Conservation (phyloP, 495 filamentous ascomycete species). For the Melanomma pulvis-pyrius region DNA sequence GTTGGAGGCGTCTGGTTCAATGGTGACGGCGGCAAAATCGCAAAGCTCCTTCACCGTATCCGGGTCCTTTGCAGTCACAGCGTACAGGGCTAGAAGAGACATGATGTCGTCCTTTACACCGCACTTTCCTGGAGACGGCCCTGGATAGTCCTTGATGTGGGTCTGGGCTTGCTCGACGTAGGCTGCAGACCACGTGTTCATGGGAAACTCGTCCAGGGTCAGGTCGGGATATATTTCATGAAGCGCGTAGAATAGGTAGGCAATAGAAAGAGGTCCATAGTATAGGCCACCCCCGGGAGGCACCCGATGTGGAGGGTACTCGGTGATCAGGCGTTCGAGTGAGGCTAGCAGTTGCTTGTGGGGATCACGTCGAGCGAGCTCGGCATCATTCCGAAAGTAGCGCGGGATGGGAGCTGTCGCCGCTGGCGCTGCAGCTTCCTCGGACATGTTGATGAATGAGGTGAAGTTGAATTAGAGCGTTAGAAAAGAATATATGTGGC, state of each 20-base stretch:
- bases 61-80: slow-evolving; percentile 51
- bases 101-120: slow-evolving; percentile 61
- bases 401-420: slow-evolving; percentile 30
- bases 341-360: slow-evolving; percentile 50
- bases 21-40: slow-evolving; percentile 45
- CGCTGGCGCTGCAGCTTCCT: slow-evolving; percentile 16
- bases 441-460: slow-evolving; percentile 3
- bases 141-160: slow-evolving; percentile 52
- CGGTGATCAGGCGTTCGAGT: slow-evolving; percentile 46
- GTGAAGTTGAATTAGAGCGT: neutral
- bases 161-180: slow-evolving; percentile 48
- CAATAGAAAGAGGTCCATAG: slow-evolving; percentile 61
- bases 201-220: slow-evolving; percentile 48
- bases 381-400: slow-evolving; percentile 39
- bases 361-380: slow-evolving; percentile 39
- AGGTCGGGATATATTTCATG: slow-evolving; percentile 53
- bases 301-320: slow-evolving; percentile 44
- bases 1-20: slow-evolving; percentile 45
- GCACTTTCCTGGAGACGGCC: slow-evolving; percentile 49
- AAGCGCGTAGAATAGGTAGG: slow-evolving; percentile 60
- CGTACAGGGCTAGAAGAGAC: slow-evolving; percentile 55
- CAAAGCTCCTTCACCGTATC: slow-evolving; percentile 51
- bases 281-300: slow-evolving; percentile 55
- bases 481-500: neutral
- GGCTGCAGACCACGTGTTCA: slow-evolving; percentile 51